phyloP scores from a whole-genome alignment of 768 basidiomycete species.

The Pleurotus tuoliensis region DNA sequence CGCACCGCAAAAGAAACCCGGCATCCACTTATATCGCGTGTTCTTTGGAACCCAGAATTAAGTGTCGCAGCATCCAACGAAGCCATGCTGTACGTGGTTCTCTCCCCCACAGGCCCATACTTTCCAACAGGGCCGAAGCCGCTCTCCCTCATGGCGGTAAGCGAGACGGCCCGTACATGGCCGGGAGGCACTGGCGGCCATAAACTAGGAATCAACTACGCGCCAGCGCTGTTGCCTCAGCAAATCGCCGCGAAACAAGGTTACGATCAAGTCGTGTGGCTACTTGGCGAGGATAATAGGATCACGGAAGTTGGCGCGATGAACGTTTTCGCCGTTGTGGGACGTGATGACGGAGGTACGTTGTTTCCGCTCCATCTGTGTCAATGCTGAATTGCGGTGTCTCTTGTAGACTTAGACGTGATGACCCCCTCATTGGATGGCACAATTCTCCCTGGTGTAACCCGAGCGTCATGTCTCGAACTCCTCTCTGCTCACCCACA shows the following conservation, averaged over 20 bases:
- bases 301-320: conserved; percentile 68
- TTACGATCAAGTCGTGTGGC: conserved; percentile 78
- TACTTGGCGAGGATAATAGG: conserved; percentile 51
- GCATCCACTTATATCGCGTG: no score
- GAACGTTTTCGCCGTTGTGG: conserved; percentile 74
- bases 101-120: conserved; percentile 72
- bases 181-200: conserved; percentile 71
- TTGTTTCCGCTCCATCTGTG: conserved; percentile 2
- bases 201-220: conserved; percentile 72
- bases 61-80: conserved; percentile 68
- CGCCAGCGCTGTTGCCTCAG: conserved; percentile 60
- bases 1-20: no score
- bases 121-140: conserved; percentile 64
- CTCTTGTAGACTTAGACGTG: conserved; percentile 55
- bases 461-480: conserved; percentile 67
- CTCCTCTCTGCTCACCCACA: conserved; percentile 60
- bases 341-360: conserved; percentile 54
- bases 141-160: conserved; percentile 36
- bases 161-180: conserved; percentile 43
- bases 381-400: neutral
- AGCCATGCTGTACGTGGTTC: conserved; percentile 73
- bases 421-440: conserved; percentile 84
- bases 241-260: conserved; percentile 60
- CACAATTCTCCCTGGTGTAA: conserved; percentile 90
- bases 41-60: conserved; percentile 27